Evolutionary conservation across 2,329 filamentous ascomycete genomes (phyloP).

Genomic region (Hypoxylon rubiginosum): DNA sequence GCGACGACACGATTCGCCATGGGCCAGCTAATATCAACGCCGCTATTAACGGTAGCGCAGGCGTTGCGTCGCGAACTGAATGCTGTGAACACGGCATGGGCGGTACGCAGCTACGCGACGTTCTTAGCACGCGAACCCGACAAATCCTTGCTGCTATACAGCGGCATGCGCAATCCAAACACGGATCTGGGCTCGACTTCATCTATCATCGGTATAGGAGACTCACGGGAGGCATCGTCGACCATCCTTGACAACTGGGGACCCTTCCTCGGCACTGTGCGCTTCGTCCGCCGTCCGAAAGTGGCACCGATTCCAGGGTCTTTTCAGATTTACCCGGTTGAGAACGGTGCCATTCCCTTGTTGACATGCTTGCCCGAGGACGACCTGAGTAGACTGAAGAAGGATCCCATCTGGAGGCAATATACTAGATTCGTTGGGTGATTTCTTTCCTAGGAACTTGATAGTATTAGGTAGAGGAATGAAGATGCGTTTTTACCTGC

Average conservation of each 20-base stretch:
- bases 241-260: conserved; percentile 13
- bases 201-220: neutral
- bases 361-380: neutral
- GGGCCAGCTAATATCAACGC: neutral
- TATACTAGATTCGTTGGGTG: conserved; percentile 1
- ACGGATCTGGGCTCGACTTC: neutral
- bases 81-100: neutral
- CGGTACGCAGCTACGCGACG: neutral
- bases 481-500: neutral
- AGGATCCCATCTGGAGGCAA: conserved; percentile 3
- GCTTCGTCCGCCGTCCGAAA: conserved; percentile 8
- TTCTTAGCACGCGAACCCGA: conserved; percentile 1
- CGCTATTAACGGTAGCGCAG: neutral
- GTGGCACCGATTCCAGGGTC: conserved; percentile 3
- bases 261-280: neutral
- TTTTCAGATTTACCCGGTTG: neutral
- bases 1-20: neutral
- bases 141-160: neutral
- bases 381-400: conserved; percentile 1
- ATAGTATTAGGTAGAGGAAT: neutral
- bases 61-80: neutral
- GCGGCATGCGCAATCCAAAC: neutral
- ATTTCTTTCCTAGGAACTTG: neutral
- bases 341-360: conserved; percentile 2
- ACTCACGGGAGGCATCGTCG: neutral